phyloP scores from a whole-genome alignment of 108 stramenopile species.

The Cyclotella baltica region DNA sequence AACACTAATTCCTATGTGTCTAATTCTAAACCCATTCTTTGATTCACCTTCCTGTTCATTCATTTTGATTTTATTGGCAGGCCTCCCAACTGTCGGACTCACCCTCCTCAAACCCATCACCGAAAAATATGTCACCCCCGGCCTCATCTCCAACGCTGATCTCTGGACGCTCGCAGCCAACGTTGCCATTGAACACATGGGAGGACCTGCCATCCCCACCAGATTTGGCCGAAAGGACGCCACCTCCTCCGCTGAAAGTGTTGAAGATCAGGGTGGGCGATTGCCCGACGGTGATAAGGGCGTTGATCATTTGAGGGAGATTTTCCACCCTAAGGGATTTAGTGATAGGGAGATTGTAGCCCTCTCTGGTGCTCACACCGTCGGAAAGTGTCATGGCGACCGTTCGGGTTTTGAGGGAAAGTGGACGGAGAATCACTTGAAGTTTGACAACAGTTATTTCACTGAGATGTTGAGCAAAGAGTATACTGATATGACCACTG shows the following conservation, averaged over 20 bases:
- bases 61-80: too few relatives aligned
- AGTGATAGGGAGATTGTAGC: constrained; percentile 76
- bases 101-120: constrained; percentile 57
- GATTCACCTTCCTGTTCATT: not conserved
- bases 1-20: not conserved
- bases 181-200: constrained; percentile 63
- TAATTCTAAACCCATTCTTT: too few relatives aligned
- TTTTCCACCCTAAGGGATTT: constrained; percentile 85
- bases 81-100: constrained; percentile 55
- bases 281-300: constrained; percentile 68
- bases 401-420: constrained; percentile 62
- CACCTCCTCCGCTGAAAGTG: constrained; percentile 17
- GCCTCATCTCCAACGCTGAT: constrained; percentile 62
- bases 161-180: constrained; percentile 81
- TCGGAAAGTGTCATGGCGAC: constrained; percentile 71
- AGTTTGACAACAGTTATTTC: constrained; percentile 65
- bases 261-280: constrained; percentile 47
- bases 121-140: constrained; percentile 64
- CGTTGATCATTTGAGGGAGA: constrained; percentile 64
- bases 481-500: constrained; percentile 47
- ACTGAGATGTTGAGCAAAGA: constrained; percentile 52
- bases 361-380: constrained; percentile 69
- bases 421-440: constrained; percentile 55
- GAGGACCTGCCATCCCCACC: constrained; percentile 62
- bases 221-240: constrained; percentile 62